Evolutionary conservation across 2,329 filamentous ascomycete species (phyloP).

Genomic region (Alternaria postmessia): DNA sequence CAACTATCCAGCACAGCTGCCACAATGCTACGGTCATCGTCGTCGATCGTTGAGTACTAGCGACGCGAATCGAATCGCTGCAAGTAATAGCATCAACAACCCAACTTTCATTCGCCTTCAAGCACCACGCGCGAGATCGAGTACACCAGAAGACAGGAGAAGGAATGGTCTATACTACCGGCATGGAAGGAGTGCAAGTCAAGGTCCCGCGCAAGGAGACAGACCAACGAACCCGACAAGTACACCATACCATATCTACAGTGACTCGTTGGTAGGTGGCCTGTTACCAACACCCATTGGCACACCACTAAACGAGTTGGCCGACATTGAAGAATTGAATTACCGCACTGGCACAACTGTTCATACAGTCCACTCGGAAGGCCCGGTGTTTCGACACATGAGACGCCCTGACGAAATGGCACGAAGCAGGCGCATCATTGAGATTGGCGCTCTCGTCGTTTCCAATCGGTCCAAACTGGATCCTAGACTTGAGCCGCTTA

Average conservation of each 20-base stretch:
- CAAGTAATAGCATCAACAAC: constrained; percentile 13
- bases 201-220: constrained; percentile 5
- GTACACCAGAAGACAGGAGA: constrained; percentile 10
- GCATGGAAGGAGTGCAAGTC: constrained; percentile 17
- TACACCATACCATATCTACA: constrained; percentile 14
- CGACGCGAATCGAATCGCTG: constrained; percentile 25
- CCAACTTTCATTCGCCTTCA: constrained; percentile 37
- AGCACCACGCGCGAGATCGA: constrained; percentile 19
- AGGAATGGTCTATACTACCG: constrained; percentile 5
- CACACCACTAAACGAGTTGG: constrained; percentile 18
- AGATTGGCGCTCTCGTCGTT: constrained; percentile 43
- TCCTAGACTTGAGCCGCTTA: constrained; percentile 1
- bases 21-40: constrained; percentile 23
- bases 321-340: background rate
- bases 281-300: constrained; percentile 26
- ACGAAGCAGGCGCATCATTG: constrained; percentile 36
- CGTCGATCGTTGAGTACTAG: constrained; percentile 43
- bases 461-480: constrained; percentile 14
- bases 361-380: background rate
- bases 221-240: constrained; percentile 12
- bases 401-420: constrained; percentile 20
- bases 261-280: constrained; percentile 5
- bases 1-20: constrained; percentile 7
- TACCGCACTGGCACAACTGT: background rate
- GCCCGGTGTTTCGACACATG: constrained; percentile 30